Evolutionary conservation across 129 eudicot species (phyloP), one percentile per base, ranked within the genome.

Genomic region (Solidago caesia): DNA sequence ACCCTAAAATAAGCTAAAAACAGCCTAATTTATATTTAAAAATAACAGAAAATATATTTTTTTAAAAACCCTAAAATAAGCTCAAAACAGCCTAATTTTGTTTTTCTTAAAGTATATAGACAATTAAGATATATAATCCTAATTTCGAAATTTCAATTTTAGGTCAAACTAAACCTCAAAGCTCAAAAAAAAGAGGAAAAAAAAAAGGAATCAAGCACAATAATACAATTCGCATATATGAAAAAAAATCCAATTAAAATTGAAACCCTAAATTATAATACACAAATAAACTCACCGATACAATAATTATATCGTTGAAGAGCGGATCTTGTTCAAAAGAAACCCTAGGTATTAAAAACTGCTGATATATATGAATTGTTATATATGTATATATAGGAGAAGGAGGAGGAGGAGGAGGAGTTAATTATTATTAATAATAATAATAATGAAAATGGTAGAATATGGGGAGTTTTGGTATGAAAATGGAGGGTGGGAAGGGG

Each of bases 251-350:
- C 2, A 33, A 33, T 33, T 33, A 3, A 33, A 33, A 33, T 33
- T 33, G 39, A 33, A 77, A 46, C 62, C 1, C 13, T 25, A 77
- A 71, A 41, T 15, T 10, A 42, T 29, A 39, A 49, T 16, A 70
- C 26, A 60, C 12, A 60, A 79, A 72, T 64, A n/a, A 72, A 79
- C 82, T 79, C 73, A 72, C 78, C 68, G 45, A 26, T 72, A 44
- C 44, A 55, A 45, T 44, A 65, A 51, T 55, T 56, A 16, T 71
- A 79, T 72, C 82, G 43, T 21, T 29, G 11, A 55, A 45, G 68
- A 47, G 39, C 78, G 68, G 83, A 79, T 79, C 83, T 79, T 55
- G 44, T 64, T 52, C 42, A 55, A 71, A 63, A 76, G n/a, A 67
- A 79, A 13, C 74, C 78, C 83, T 72, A 79, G 63, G 72, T 41